Conservation (phyloP, 2,329 filamentous ascomycete genomes). For the Calonectria hawksworthii region DNA sequence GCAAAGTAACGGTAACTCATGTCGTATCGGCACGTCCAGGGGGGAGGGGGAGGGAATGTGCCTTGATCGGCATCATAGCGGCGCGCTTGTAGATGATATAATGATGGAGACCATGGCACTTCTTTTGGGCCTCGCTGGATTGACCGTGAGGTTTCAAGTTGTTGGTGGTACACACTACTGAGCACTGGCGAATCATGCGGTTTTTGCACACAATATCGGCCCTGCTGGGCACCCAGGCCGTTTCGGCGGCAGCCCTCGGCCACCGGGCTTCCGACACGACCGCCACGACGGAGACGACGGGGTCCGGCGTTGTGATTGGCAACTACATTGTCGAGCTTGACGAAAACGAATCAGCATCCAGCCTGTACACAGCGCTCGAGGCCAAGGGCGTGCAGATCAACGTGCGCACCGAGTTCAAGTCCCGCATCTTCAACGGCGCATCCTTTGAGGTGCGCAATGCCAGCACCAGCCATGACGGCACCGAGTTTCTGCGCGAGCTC, state of each 20-base stretch:
- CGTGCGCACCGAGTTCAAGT: constrained; percentile 2
- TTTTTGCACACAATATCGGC: not conserved
- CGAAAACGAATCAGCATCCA: not conserved
- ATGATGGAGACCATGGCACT: not conserved
- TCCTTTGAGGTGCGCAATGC: constrained; percentile 1
- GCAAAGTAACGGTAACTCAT: not conserved
- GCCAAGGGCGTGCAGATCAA: not conserved
- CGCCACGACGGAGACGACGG: not conserved
- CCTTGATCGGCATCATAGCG: not conserved
- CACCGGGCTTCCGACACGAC: not conserved
- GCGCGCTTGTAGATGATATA: not conserved
- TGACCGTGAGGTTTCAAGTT: not conserved
- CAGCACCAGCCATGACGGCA: not conserved
- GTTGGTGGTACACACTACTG: not conserved
- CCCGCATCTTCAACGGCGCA: constrained; percentile 11
- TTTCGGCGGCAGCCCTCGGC: not conserved
- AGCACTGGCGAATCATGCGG: not conserved
- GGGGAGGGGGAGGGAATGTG: not conserved
- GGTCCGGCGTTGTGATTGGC: constrained; percentile 1
- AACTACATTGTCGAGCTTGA: constrained; percentile 18
- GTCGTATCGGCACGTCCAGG: constrained; percentile 1
- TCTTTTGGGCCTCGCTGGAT: not conserved
- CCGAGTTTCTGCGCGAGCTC: not conserved
- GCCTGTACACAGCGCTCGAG: not conserved
- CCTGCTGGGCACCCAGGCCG: constrained; percentile 2